These are phyloP conservation scores for Podochytrium sp. DNA, from an alignment of 192 early-diverging fungal genomes.

Conservation along the genomic window DNA sequence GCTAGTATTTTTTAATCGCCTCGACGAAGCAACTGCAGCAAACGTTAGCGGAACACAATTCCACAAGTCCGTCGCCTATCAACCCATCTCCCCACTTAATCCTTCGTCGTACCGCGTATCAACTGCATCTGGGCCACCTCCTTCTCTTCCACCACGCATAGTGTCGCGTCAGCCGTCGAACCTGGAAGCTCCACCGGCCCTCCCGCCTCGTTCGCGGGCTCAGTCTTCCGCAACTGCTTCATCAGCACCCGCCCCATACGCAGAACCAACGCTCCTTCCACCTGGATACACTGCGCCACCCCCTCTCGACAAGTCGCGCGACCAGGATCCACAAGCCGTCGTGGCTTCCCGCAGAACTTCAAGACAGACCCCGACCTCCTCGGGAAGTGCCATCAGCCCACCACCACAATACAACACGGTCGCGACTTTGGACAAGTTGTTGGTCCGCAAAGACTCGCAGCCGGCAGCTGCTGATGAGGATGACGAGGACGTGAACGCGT, in stretches of 20 bases:
- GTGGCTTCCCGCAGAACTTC: no score
- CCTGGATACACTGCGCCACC: neutral
- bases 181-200: neutral
- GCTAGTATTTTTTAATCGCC: neutral
- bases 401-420: neutral
- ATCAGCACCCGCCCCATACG: neutral
- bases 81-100: neutral
- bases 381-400: neutral
- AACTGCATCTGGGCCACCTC: neutral
- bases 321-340: neutral
- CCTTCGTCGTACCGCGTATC: neutral
- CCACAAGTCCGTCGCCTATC: slow-evolving; percentile 8
- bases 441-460: neutral
- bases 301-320: neutral
- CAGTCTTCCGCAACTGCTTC: neutral
- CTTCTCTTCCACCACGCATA: slow-evolving; percentile 7
- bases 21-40: neutral
- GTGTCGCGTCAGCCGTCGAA: neutral
- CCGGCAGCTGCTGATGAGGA: neutral
- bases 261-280: neutral
- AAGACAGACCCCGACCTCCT: neutral
- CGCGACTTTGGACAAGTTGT: neutral
- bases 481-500: neutral
- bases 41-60: neutral
- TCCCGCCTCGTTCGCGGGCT: slow-evolving; percentile 18